Evolutionary conservation across 768 basidiomycete species (phyloP).

Genomic region (Phylloporus arenicola): DNA sequence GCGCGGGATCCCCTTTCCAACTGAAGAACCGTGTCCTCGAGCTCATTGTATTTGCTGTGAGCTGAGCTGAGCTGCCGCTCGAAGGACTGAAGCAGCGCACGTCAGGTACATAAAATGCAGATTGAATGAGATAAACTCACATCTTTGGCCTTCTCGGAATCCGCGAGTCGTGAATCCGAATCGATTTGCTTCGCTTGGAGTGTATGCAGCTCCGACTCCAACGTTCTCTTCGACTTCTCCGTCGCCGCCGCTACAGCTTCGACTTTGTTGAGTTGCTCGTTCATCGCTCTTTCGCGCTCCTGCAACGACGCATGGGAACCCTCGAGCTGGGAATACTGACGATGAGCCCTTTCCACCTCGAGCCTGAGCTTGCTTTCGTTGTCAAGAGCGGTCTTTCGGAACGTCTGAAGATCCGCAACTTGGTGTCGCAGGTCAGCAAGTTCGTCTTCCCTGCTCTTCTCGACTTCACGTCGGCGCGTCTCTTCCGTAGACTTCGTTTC

Average conservation of each 20-base stretch:
- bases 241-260: constrained; percentile 49
- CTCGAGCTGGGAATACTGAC: constrained; percentile 57
- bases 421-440: constrained; percentile 66
- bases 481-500: constrained; percentile 86
- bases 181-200: constrained; percentile 68
- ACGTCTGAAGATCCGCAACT: constrained; percentile 52
- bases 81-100: constrained; percentile 44
- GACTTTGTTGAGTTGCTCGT: constrained; percentile 44
- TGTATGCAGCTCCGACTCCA: constrained; percentile 69
- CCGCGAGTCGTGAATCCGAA: constrained; percentile 56
- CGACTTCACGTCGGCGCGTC: constrained; percentile 73
- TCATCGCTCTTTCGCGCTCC: constrained; percentile 51
- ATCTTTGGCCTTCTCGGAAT: constrained; percentile 64
- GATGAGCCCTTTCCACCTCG: constrained; percentile 61
- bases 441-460: constrained; percentile 84
- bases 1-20: constrained; percentile 78
- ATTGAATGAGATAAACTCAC: constrained; percentile 36
- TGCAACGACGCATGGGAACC: constrained; percentile 60
- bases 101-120: not conserved
- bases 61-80: constrained; percentile 72
- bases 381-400: constrained; percentile 57
- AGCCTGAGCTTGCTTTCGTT: constrained; percentile 68
- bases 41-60: constrained; percentile 73
- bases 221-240: constrained; percentile 60
- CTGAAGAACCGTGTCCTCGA: constrained; percentile 84